phyloP scores from a whole-genome alignment of 192 early-diverging fungal species.

The Backusella morwellensis region DNA sequence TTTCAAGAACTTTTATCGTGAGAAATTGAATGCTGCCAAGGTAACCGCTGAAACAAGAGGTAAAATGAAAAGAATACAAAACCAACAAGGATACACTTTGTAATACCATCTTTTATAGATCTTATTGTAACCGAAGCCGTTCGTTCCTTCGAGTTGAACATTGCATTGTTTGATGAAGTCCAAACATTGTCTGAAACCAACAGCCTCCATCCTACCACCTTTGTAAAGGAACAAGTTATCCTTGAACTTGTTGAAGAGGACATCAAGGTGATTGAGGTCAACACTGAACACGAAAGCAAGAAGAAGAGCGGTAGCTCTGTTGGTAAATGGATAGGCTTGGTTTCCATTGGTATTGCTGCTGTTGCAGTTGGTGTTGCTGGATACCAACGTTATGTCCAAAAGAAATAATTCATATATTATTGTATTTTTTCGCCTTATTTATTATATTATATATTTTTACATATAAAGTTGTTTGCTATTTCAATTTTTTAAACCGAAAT shows the following conservation, averaged over 20 bases:
- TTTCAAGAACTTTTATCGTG: constrained; percentile 54
- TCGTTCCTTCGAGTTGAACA: constrained; percentile 32
- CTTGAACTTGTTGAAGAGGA: background rate
- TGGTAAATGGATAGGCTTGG: constrained; percentile 2
- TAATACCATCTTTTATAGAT: constrained; percentile 12
- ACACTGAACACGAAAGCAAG: background rate
- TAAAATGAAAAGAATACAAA: background rate
- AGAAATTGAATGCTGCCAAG: constrained; percentile 41
- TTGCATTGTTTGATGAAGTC: constrained; percentile 36
- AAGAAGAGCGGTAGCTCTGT: background rate
- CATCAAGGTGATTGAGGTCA: background rate
- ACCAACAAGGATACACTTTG: too few species aligned
- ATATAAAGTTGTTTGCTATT: background rate
- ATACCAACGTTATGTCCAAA: constrained; percentile 13
- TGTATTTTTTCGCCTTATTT: background rate
- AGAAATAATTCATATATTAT: background rate
- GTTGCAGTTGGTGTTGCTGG: constrained; percentile 17
- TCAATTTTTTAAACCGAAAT: constrained; percentile 37
- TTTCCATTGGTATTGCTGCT: background rate
- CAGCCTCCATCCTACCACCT: background rate
- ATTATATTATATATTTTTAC: background rate
- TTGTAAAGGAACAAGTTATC: background rate
- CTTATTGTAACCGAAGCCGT: constrained; percentile 29
- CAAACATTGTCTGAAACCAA: constrained; percentile 20
- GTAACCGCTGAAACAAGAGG: constrained; percentile 37